Evolutionary conservation across 768 basidiomycete genomes (phyloP).

Genomic region (Podaxis sp.): DNA sequence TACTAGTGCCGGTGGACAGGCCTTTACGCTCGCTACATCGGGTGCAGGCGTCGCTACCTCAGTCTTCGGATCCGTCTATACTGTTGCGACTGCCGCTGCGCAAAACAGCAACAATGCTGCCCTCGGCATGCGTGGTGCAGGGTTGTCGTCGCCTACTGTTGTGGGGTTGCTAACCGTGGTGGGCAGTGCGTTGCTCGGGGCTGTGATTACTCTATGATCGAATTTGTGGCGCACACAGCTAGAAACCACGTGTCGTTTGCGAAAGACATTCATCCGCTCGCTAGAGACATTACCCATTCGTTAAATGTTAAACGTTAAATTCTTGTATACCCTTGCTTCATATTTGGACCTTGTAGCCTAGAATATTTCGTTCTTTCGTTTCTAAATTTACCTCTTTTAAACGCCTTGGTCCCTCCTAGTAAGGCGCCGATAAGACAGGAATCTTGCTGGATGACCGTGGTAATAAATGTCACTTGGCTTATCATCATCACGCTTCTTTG

Average conservation of each 20-base stretch:
- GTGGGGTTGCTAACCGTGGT: slow-evolving; percentile 37
- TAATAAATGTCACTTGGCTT: no score
- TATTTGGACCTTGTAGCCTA: not conserved
- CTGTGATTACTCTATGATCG: slow-evolving; percentile 35
- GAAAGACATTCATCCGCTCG: not conserved
- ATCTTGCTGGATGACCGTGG: no score
- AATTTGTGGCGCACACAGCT: not conserved
- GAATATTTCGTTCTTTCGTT: not conserved
- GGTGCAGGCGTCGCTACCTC: slow-evolving; percentile 46
- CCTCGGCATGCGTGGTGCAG: slow-evolving; percentile 25
- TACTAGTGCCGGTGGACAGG: slow-evolving; percentile 57
- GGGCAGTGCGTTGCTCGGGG: slow-evolving; percentile 40
- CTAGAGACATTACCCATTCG: not conserved
- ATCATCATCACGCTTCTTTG: no score
- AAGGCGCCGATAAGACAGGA: no score
- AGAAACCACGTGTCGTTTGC: not conserved
- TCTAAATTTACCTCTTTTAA: no score
- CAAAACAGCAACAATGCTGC: slow-evolving; percentile 20
- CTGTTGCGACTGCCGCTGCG: slow-evolving; percentile 40
- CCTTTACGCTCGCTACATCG: slow-evolving; percentile 54
- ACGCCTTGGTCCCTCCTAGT: no score
- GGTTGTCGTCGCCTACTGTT: slow-evolving; percentile 28
- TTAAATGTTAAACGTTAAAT: not conserved
- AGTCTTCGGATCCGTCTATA: slow-evolving; percentile 54
- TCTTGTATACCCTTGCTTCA: not conserved